Percentiles rank a stretch among this genome's conserved stretches.
phyloP scores from a whole-genome alignment of 768 basidiomycete species.

The Suillus americanus region DNA sequence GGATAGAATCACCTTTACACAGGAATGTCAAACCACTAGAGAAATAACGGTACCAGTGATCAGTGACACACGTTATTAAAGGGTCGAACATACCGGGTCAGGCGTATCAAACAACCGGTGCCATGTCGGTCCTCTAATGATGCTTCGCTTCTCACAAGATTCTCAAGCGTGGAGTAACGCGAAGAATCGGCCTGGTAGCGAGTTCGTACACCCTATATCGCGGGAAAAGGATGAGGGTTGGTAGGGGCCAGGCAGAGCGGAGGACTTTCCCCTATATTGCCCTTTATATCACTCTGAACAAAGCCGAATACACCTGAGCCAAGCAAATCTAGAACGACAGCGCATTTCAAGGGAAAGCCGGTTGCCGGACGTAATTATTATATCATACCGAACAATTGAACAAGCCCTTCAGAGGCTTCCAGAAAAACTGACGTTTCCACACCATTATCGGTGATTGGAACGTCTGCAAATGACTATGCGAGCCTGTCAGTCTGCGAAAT shows the following conservation, averaged over 20 bases:
- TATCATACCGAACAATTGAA: slow-evolving; percentile 64
- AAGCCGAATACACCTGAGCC: slow-evolving; percentile 72
- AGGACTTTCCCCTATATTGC: slow-evolving; percentile 58
- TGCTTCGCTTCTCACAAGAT: slow-evolving; percentile 53
- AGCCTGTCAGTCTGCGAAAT: slow-evolving; percentile 4
- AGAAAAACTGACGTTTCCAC: slow-evolving; percentile 81
- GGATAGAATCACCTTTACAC: slow-evolving; percentile 35
- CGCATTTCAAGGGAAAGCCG: slow-evolving; percentile 11
- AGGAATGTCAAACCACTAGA: slow-evolving; percentile 67
- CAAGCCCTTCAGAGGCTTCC: slow-evolving; percentile 85
- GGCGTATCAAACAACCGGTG: slow-evolving; percentile 62
- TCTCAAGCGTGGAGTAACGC: slow-evolving; percentile 57
- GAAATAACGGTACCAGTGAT: slow-evolving; percentile 6
- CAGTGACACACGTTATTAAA: slow-evolving; percentile 10
- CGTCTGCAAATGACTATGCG: slow-evolving; percentile 81
- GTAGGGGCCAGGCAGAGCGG: slow-evolving; percentile 12
- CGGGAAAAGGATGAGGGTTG: slow-evolving; percentile 7
- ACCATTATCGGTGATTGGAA: slow-evolving; percentile 71
- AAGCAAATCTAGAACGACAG: slow-evolving; percentile 51
- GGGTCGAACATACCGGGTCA: slow-evolving; percentile 53
- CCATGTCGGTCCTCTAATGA: slow-evolving; percentile 44
- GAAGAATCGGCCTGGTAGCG: slow-evolving; percentile 45
- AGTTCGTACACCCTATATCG: slow-evolving; percentile 60
- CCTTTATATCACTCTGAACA: slow-evolving; percentile 67
- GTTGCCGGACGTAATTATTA: slow-evolving; percentile 11